Percentiles rank a stretch among this genome's conserved stretches.
These are phyloP conservation scores for Angomonas ambiguus DNA, from an alignment of 208 protist genomes.

Conservation along the genomic window DNA sequence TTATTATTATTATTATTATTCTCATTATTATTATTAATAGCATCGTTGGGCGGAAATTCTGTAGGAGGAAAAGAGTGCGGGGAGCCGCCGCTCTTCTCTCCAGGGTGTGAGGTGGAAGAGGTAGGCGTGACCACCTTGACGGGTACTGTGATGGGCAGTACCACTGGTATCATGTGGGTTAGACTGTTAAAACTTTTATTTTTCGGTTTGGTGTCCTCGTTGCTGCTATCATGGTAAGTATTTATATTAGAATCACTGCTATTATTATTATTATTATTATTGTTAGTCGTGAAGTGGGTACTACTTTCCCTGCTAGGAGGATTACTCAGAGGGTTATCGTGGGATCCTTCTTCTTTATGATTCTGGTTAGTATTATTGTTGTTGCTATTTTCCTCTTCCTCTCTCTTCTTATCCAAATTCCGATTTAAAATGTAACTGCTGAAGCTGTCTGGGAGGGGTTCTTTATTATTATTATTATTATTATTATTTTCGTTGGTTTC, in stretches of 20 bases:
- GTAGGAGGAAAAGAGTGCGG: no score
- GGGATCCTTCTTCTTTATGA: background rate
- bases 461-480: constrained; percentile 1
- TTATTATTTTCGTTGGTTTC: background rate
- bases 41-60: no score
- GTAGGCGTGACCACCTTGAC: no score
- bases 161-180: background rate
- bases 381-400: background rate
- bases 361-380: background rate
- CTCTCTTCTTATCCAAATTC: background rate
- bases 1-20: background rate
- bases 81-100: no score
- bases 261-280: background rate
- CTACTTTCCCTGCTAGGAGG: background rate
- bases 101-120: no score
- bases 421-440: no score
- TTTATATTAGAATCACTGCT: background rate
- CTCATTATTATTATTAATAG: background rate
- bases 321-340: background rate
- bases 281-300: background rate
- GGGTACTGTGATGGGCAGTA: background rate
- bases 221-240: no score
- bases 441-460: no score
- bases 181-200: no score
- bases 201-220: no score